These are phyloP conservation scores for Monosporozyma unispora DNA, from an alignment of 805 yeast species.

Conservation along the genomic window DNA sequence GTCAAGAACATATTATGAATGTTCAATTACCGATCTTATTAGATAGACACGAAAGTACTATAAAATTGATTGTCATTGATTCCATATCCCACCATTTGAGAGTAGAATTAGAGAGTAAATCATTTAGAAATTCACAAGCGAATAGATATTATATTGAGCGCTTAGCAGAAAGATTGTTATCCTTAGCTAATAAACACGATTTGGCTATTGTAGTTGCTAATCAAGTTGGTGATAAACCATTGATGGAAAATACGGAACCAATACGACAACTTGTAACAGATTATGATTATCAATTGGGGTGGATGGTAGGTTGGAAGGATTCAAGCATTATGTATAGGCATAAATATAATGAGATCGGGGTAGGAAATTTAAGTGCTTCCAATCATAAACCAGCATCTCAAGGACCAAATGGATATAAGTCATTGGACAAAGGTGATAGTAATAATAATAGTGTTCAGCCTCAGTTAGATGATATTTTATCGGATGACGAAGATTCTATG, in stretches of 20 bases:
- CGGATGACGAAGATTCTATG: constrained; percentile 25
- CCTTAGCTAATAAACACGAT: constrained; percentile 38
- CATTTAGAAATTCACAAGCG: constrained; percentile 30
- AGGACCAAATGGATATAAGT: neutral
- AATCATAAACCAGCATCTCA: neutral
- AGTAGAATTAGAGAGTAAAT: constrained; percentile 42
- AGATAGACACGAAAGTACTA: constrained; percentile 27
- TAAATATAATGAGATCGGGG: constrained; percentile 8
- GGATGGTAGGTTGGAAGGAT: constrained; percentile 68
- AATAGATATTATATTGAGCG: constrained; percentile 36
- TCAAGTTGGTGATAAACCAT: constrained; percentile 61
- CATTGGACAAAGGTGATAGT: neutral
- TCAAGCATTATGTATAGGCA: constrained; percentile 30
- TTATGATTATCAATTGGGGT: constrained; percentile 59
- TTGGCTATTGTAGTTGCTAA: constrained; percentile 66
- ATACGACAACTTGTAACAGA: constrained; percentile 21
- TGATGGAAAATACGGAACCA: constrained; percentile 11
- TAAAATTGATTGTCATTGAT: constrained; percentile 62
- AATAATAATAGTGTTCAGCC: neutral
- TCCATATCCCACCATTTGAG: constrained; percentile 77
- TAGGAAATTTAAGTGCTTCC: neutral
- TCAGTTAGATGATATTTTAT: constrained; percentile 13
- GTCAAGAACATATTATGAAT: constrained; percentile 61
- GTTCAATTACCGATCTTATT: constrained; percentile 60
- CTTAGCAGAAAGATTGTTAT: constrained; percentile 40